Conservation (phyloP, 768 basidiomycete species). For the Pisolithus microcarpus region DNA sequence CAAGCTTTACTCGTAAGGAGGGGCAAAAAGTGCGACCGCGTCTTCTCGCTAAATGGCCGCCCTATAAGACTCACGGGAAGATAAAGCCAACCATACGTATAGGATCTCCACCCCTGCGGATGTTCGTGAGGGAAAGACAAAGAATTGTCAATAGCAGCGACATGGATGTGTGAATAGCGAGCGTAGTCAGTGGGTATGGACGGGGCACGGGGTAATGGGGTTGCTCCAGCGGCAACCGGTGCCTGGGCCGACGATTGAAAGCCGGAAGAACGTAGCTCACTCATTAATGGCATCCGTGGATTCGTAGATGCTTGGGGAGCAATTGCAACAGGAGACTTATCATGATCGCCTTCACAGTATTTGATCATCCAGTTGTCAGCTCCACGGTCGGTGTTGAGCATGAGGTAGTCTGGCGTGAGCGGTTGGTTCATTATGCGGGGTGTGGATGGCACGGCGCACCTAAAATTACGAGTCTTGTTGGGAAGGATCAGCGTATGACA, state of each 20-base stretch:
- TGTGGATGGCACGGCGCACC: conserved; percentile 33
- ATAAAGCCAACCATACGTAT: conserved; percentile 85
- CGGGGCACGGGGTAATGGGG: conserved; percentile 31
- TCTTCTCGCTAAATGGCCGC: conserved; percentile 76
- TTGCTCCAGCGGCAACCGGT: conserved; percentile 31
- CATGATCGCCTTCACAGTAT: conserved; percentile 76
- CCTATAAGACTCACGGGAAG: conserved; percentile 82
- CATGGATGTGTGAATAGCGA: conserved; percentile 74
- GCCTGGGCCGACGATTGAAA: conserved; percentile 32
- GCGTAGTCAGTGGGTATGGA: conserved; percentile 37
- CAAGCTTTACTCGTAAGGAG: conserved; percentile 75
- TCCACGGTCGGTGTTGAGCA: conserved; percentile 84
- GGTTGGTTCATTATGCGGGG: neutral
- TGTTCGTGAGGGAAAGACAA: conserved; percentile 90
- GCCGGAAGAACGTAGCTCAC: conserved; percentile 52
- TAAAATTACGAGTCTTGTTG: conserved; percentile 68
- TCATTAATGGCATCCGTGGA: conserved; percentile 68
- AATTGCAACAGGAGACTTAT: conserved; percentile 70
- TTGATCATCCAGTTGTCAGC: conserved; percentile 93
- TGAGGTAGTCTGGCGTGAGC: conserved; percentile 64
- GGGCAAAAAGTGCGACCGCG: conserved; percentile 75
- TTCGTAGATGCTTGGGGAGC: conserved; percentile 65
- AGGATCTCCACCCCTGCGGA: conserved; percentile 72
- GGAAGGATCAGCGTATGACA: conserved; percentile 7
- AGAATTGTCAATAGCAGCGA: conserved; percentile 91